A percentile compares a stretch with the other conserved stretches of the same genome.
phyloP scores from a whole-genome alignment of 371 early-diverging fungal species.

The Mucor irregularis region DNA sequence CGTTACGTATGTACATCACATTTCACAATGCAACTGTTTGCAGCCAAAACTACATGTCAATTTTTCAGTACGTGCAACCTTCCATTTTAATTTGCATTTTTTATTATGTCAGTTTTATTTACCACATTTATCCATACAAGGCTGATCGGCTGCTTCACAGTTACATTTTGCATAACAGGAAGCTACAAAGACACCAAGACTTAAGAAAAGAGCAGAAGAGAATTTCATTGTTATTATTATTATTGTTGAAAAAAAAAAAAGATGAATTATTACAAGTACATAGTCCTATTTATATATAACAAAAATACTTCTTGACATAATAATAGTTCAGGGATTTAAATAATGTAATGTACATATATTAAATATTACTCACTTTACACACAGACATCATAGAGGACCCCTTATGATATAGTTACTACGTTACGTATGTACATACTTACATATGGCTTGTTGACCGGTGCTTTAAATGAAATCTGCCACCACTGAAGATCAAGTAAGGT shows the following conservation, averaged over 20 bases:
- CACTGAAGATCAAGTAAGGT: not conserved
- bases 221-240: constrained; percentile 14
- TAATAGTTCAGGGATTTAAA: no score
- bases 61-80: not conserved
- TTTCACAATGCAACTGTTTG: constrained; percentile 21
- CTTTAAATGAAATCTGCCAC: no score
- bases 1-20: no score
- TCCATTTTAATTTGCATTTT: not conserved
- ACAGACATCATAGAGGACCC: no score
- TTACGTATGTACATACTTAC: no score
- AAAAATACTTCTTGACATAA: no score
- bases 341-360: no score
- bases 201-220: constrained; percentile 2
- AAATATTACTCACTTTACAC: no score
- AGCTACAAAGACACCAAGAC: constrained; percentile 17
- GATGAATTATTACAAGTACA: no score
- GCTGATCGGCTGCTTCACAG: constrained; percentile 21
- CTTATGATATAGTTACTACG: no score
- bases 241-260: not conserved
- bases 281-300: no score
- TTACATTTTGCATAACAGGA: constrained; percentile 23
- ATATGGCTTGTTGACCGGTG: no score
- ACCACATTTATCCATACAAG: constrained; percentile 29
- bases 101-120: constrained; percentile 6
- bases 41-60: constrained; percentile 16